Percentiles rank a stretch among this genome's conserved stretches.
These are phyloP conservation scores for Leccinum pallidistipes DNA, from an alignment of 1,284 basidiomycete genomes.

Conservation along the genomic window DNA sequence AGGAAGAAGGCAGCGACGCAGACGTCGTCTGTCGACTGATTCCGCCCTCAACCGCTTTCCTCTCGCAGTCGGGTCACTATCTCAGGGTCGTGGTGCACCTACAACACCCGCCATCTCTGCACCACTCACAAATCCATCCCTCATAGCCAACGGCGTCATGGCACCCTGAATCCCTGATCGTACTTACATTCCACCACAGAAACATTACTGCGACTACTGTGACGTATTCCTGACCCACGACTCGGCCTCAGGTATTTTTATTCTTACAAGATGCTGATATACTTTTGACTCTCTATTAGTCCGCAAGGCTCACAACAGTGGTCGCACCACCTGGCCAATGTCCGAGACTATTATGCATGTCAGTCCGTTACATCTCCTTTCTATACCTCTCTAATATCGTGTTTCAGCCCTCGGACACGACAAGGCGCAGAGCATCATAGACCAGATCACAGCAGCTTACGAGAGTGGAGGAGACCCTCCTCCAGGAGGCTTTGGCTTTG, in stretches of 20 bases:
- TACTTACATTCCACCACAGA: constrained; percentile 43
- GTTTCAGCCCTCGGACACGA: constrained; percentile 85
- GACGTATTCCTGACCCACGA: constrained; percentile 91
- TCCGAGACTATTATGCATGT: constrained; percentile 97
- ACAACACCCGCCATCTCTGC: constrained; percentile 56
- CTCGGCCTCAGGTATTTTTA: constrained; percentile 69
- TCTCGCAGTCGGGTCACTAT: constrained; percentile 53
- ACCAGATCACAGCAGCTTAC: constrained; percentile 92
- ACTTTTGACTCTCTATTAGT: constrained; percentile 49
- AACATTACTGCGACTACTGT: constrained; percentile 92
- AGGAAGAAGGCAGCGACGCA: constrained; percentile 46
- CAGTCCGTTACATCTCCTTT: constrained; percentile 28
- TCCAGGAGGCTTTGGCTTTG: constrained; percentile 79
- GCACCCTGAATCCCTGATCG: not conserved
- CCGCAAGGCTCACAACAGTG: constrained; percentile 97
- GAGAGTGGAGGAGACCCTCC: constrained; percentile 72
- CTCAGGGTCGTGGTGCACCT: constrained; percentile 49
- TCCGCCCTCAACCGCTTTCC: constrained; percentile 60
- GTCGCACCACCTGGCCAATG: constrained; percentile 93
- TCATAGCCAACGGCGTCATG: constrained; percentile 54
- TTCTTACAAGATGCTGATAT: constrained; percentile 8
- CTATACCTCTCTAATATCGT: constrained; percentile 13
- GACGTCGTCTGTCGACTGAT: constrained; percentile 50
- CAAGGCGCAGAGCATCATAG: constrained; percentile 94
- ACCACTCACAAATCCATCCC: constrained; percentile 74